Evolutionary conservation across 2,329 filamentous ascomycete species (phyloP), one percentile per base, ranked within the genome.

Genomic region (Chaetoscypha palmicola): DNA sequence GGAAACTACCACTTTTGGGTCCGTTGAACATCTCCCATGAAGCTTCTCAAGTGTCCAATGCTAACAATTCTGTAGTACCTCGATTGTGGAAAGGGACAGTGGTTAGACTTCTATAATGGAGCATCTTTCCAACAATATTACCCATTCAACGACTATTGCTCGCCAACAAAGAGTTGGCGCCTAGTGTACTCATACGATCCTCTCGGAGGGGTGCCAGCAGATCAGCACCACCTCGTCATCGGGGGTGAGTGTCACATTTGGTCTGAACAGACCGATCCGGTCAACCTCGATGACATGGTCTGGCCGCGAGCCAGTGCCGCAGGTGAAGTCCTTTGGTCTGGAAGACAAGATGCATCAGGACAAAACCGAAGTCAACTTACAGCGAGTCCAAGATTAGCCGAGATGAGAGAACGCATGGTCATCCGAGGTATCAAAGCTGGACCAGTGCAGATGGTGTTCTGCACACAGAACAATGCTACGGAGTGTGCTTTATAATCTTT

Each of bases 211-310:
- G 70, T 94, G 3, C 74, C 81, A 0, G 66, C 64, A 8, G 71
- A 79, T 20, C 64, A 78, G 33, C 76, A 78, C 20, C 72, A 81
- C 58, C 73, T 86, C 10, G 81, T 94, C 2, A 63, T 92, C 7
- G 89, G 89, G 34, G 89, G 87, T 20, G 89, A 94, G 67, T 78
- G 83, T 12, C 83, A 86, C 44, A 76, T 88, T 46, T 95, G 87
- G 87, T 76, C 75, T 51, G 89, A 94, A 60, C 75, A 79, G 67
- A 83, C 82, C n/a, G 89, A 95, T 63, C 66, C 77, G 2, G 67
- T 78, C n/a, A 89, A 82, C 60, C 62, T 94, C 11, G 86, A 94
- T 66, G 68, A 68, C 26, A 78, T 86, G 63, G 66, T 91, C 7
- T 94, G 87, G 88, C 87, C 88, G 5, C 73, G 88, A 4, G 79